These are phyloP conservation scores for Davidsoniella eucalypti DNA, from an alignment of 2,329 filamentous ascomycete genomes.

Conservation along the genomic window DNA sequence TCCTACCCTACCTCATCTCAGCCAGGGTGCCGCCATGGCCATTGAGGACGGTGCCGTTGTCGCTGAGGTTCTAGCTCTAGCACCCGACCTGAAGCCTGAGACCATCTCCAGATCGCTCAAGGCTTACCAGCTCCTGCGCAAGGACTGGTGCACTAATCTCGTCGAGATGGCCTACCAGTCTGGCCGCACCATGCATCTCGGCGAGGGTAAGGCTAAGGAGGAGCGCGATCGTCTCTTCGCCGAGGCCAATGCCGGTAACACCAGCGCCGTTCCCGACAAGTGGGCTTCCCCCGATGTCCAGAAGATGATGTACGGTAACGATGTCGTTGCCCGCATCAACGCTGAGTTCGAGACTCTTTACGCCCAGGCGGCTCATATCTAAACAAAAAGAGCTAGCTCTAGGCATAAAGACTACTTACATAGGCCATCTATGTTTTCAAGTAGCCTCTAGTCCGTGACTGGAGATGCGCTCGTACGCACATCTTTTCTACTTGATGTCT, in stretches of 20 bases:
- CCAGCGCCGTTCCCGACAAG: constrained; percentile 43
- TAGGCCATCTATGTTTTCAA: neutral
- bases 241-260: constrained; percentile 31
- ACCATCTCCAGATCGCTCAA: constrained; percentile 32
- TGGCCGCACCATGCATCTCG: constrained; percentile 38
- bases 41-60: constrained; percentile 50
- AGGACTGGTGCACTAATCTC: constrained; percentile 34
- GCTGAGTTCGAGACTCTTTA: constrained; percentile 34
- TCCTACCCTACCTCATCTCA: constrained; percentile 49
- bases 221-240: constrained; percentile 41
- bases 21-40: constrained; percentile 51
- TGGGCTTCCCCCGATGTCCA: constrained; percentile 57
- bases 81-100: constrained; percentile 21
- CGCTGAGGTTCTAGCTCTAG: constrained; percentile 32
- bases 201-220: constrained; percentile 40
- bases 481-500: too few relatives aligned
- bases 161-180: constrained; percentile 37
- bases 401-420: neutral
- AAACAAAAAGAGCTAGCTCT: neutral
- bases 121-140: constrained; percentile 39
- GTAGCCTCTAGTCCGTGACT: neutral
- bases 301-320: constrained; percentile 47
- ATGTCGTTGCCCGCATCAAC: constrained; percentile 38
- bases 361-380: constrained; percentile 13
- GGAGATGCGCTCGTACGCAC: too few relatives aligned